Conservation (phyloP, 129 eudicot species). For the Chrysanthemum lavandulifolium region DNA sequence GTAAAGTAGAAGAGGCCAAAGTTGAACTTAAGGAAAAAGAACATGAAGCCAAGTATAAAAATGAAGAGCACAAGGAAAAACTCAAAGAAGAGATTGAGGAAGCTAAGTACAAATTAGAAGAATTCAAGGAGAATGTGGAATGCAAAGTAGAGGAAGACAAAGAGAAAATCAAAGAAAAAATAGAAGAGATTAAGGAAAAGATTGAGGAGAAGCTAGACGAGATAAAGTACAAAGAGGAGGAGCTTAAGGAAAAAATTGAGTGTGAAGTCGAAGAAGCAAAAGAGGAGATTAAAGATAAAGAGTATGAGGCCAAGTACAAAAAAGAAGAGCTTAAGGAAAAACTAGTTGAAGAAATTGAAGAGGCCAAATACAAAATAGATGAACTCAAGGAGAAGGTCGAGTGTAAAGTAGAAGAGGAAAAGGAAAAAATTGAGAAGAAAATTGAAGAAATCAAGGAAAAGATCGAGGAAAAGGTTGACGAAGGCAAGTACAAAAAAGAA, state of each 20-base stretch:
- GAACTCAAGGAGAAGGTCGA: conserved; percentile 22
- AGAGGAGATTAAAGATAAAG: conserved; percentile 23
- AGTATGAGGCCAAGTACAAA: conserved; percentile 19
- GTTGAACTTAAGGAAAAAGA: conserved; percentile 27
- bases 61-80: conserved; percentile 29
- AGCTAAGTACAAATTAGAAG: conserved; percentile 25
- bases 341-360: conserved; percentile 22
- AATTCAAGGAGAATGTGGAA: conserved; percentile 22
- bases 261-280: conserved; percentile 25
- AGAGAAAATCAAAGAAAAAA: too few species aligned
- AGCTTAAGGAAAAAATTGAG: conserved; percentile 20
- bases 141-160: conserved; percentile 24
- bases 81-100: conserved; percentile 24
- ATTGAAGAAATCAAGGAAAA: conserved; percentile 26
- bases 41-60: conserved; percentile 20
- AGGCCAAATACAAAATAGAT: conserved; percentile 27
- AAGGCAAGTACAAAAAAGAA: conserved; percentile 19
- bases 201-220: conserved; percentile 19
- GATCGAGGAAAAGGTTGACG: conserved; percentile 14
- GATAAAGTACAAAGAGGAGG: conserved; percentile 18
- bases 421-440: conserved; percentile 18
- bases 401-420: conserved; percentile 22
- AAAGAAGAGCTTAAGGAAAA: conserved; percentile 23
- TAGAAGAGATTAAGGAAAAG: conserved; percentile 23
- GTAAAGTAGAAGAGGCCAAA: conserved; percentile 30